These are phyloP conservation scores for Calonectria honghensis DNA, from an alignment of 2,329 filamentous ascomycete genomes.

Conservation along the genomic window DNA sequence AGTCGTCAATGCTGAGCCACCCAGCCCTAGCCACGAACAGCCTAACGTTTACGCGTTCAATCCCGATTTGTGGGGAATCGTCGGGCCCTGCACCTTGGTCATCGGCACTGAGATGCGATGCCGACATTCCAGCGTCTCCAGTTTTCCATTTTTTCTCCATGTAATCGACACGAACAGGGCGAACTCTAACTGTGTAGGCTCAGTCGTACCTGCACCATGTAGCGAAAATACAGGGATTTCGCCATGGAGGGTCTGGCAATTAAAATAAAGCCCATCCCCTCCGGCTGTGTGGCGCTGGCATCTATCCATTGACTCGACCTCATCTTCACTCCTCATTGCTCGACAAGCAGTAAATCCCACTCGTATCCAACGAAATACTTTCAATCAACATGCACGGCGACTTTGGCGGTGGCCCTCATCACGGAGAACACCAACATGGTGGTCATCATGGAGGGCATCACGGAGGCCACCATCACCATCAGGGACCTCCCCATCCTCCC, in stretches of 20 bases:
- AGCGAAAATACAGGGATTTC: neutral
- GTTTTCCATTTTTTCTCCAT: neutral
- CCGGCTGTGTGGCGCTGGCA: neutral
- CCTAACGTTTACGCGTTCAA: conserved; percentile 6
- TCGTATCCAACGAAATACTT: neutral
- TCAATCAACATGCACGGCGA: conserved; percentile 13
- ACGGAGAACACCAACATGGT: conserved; percentile 1
- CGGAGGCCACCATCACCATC: conserved; percentile 3
- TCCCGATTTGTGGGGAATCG: neutral
- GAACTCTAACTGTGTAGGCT: neutral
- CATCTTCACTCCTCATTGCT: neutral
- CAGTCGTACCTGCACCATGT: neutral
- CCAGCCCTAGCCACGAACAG: neutral
- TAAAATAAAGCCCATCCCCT: neutral
- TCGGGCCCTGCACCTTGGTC: neutral
- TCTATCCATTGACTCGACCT: neutral
- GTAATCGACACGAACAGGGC: neutral
- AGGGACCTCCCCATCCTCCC: neutral
- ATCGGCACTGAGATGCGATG: neutral
- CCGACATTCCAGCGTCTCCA: neutral
- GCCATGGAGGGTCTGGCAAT: neutral
- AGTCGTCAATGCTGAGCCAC: conserved; percentile 13
- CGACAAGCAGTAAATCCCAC: neutral
- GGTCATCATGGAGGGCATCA: neutral
- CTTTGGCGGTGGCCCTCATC: neutral